Conservation (phyloP, 305 asterid genomes). For the Striga hermonthica region DNA sequence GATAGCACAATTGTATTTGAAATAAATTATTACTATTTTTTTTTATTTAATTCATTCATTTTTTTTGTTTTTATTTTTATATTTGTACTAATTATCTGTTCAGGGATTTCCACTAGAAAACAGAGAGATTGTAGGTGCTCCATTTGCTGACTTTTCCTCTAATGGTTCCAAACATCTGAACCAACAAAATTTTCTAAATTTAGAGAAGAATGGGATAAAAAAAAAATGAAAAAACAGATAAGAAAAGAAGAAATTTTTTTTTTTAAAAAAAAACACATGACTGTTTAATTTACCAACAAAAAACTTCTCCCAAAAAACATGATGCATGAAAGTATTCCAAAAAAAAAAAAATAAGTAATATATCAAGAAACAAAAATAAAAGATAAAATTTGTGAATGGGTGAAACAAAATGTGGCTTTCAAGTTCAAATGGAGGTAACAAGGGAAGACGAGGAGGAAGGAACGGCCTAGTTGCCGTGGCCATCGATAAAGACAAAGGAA, state of each 20-base stretch:
- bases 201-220: slow-evolving; percentile 12
- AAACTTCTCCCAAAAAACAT: slow-evolving; percentile 14
- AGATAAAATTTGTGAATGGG: not conserved
- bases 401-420: slow-evolving; percentile 53
- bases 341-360: not conserved
- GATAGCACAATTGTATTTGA: not conserved
- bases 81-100: not conserved
- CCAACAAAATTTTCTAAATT: slow-evolving; percentile 28
- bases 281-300: slow-evolving; percentile 3
- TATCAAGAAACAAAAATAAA: not conserved
- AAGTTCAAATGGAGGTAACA: slow-evolving; percentile 30
- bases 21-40: not conserved
- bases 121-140: slow-evolving; percentile 34
- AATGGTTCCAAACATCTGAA: slow-evolving; percentile 32
- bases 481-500: slow-evolving; percentile 66
- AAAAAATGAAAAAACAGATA: not conserved
- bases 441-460: slow-evolving; percentile 37
- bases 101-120: slow-evolving; percentile 18
- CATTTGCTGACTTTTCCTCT: slow-evolving; percentile 24
- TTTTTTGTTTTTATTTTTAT: not conserved
- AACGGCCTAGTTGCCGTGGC: slow-evolving; percentile 75
- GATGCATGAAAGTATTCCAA: slow-evolving; percentile 13
- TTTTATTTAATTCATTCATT: not conserved
- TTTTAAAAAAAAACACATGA: not conserved
- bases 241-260: slow-evolving; percentile 2